A percentile compares a stretch with the other conserved stretches of the same genome.
phyloP scores from a whole-genome alignment of 2,329 filamentous ascomycete species.

The Epichloe scottii region DNA sequence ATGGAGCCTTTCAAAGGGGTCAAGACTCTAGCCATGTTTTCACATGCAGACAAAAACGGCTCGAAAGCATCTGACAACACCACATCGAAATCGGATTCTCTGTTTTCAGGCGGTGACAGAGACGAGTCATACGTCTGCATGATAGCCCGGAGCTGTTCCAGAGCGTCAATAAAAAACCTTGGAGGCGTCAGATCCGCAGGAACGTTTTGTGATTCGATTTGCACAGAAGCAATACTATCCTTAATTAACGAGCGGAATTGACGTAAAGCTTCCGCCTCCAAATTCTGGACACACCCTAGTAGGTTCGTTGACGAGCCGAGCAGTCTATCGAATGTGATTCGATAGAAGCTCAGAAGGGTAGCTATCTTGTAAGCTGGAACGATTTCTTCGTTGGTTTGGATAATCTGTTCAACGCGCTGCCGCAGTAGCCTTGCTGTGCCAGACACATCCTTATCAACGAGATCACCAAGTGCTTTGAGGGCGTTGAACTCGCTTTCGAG shows the following conservation, averaged over 20 bases:
- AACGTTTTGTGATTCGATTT: conserved; percentile 56
- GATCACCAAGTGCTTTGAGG: conserved; percentile 64
- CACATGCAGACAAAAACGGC: conserved; percentile 69
- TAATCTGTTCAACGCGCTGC: conserved; percentile 80
- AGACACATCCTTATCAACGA: conserved; percentile 75
- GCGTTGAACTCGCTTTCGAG: conserved; percentile 58
- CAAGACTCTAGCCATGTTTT: conserved; percentile 52
- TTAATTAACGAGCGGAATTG: conserved; percentile 74
- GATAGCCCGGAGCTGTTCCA: conserved; percentile 65
- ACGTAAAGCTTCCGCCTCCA: conserved; percentile 66
- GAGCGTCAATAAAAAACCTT: conserved; percentile 65
- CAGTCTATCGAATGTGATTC: conserved; percentile 68
- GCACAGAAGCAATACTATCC: conserved; percentile 65
- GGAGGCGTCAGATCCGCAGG: conserved; percentile 67
- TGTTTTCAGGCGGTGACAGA: conserved; percentile 44
- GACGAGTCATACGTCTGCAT: conserved; percentile 84
- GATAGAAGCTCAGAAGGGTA: conserved; percentile 83
- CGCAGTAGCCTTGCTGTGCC: conserved; percentile 75
- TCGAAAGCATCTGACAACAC: conserved; percentile 72
- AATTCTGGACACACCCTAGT: conserved; percentile 50
- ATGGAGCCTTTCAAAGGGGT: conserved; percentile 48
- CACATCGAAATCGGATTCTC: conserved; percentile 58
- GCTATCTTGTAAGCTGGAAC: conserved; percentile 81
- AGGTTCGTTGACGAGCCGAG: conserved; percentile 58
- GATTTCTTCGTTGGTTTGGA: conserved; percentile 84